Evolutionary conservation across 805 yeast genomes (phyloP).

Genomic region (Candida hungchunana): DNA sequence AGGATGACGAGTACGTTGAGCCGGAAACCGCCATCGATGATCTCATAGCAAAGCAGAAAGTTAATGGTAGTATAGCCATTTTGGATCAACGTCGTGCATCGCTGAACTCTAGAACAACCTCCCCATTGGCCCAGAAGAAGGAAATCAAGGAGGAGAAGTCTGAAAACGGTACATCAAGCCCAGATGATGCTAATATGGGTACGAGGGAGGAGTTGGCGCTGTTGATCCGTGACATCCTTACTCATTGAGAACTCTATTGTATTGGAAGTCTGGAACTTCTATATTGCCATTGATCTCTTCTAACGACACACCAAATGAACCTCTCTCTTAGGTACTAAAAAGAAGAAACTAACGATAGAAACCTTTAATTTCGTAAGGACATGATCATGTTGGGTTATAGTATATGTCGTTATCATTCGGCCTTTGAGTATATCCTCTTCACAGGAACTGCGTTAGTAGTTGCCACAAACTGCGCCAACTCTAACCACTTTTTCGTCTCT

Average conservation of each 20-base stretch:
- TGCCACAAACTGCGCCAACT: constrained; percentile 11
- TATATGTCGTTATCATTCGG: too few relatives aligned
- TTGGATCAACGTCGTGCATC: constrained; percentile 10
- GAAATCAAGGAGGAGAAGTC: constrained; percentile 5
- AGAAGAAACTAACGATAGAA: too few relatives aligned
- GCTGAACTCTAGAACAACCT: background rate
- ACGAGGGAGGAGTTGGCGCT: constrained; percentile 66
- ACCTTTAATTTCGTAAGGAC: too few relatives aligned
- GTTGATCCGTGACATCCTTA: constrained; percentile 58
- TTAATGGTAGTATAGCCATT: background rate
- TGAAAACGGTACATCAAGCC: background rate
- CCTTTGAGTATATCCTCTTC: constrained; percentile 20
- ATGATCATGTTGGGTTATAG: too few relatives aligned
- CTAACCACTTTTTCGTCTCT: constrained; percentile 18
- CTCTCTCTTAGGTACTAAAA: too few relatives aligned
- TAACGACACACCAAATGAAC: too few relatives aligned
- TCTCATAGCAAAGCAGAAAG: constrained; percentile 5
- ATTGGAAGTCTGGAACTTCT: too few relatives aligned
- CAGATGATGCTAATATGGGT: constrained; percentile 38
- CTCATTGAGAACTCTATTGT: constrained; percentile 6
- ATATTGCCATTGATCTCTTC: background rate
- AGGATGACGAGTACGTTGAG: constrained; percentile 43
- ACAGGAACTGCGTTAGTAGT: constrained; percentile 13
- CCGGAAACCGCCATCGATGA: constrained; percentile 23
- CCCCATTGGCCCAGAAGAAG: constrained; percentile 12